Percentiles rank a stretch among this genome's conserved stretches.
Evolutionary conservation across 2,329 filamentous ascomycete genomes (phyloP).

Genomic region (Penicillium paneum): DNA sequence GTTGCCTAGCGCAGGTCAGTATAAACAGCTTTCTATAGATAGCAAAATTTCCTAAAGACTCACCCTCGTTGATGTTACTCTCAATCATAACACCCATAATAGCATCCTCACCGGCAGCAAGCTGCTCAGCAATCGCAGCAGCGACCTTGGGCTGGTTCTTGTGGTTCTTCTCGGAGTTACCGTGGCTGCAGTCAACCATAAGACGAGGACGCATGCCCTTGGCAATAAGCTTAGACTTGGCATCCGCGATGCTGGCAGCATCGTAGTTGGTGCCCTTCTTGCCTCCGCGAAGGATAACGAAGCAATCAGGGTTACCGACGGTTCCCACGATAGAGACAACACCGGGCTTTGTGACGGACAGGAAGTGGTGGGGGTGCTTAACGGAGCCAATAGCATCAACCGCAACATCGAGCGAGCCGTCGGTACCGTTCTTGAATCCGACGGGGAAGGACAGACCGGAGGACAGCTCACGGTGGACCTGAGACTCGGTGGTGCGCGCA

Average conservation of each 20-base stretch:
- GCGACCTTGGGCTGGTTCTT: constrained; percentile 96
- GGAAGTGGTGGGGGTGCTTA: constrained; percentile 88
- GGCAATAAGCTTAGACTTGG: constrained; percentile 73
- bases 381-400: constrained; percentile 95
- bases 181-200: constrained; percentile 98
- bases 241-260: constrained; percentile 74
- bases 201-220: constrained; percentile 71
- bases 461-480: constrained; percentile 91
- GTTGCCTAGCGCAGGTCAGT: constrained; percentile 50
- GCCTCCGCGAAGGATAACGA: constrained; percentile 89
- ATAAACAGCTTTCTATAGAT: neutral
- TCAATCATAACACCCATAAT: constrained; percentile 99
- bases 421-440: constrained; percentile 99
- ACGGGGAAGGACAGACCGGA: constrained; percentile 95
- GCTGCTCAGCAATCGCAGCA: constrained; percentile 74
- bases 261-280: constrained; percentile 95
- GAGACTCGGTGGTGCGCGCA: constrained; percentile 93
- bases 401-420: constrained; percentile 82
- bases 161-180: constrained; percentile 94
- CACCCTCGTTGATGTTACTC: constrained; percentile 91
- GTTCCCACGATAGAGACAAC: constrained; percentile 94
- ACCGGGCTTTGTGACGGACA: constrained; percentile 95
- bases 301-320: constrained; percentile 92
- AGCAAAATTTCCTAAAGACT: constrained; percentile 21
- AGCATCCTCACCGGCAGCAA: constrained; percentile 74